Conservation (phyloP, 768 basidiomycete genomes). For the Serendipita vermifera region DNA sequence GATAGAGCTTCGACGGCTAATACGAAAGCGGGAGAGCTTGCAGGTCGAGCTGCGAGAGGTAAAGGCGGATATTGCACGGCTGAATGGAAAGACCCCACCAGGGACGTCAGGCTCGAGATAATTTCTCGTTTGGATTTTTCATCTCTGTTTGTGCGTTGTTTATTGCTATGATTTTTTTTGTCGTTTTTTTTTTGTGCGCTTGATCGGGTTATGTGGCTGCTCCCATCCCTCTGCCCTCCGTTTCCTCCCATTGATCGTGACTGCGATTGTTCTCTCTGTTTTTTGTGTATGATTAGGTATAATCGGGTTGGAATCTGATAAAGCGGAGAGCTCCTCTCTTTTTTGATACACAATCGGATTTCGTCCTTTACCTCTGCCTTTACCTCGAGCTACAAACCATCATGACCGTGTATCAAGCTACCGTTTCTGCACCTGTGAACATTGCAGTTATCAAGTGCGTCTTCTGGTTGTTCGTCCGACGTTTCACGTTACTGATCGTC, state of each 20-base stretch:
- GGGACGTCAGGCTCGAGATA: background rate
- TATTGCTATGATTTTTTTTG: background rate
- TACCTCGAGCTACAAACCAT: conserved; percentile 4
- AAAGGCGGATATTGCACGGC: background rate
- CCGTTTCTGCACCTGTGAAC: conserved; percentile 87
- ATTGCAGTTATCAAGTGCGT: conserved; percentile 94
- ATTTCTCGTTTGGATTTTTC: background rate
- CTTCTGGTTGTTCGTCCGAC: background rate
- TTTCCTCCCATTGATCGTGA: background rate
- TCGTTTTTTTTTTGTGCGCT: conserved; percentile 1
- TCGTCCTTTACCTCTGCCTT: background rate
- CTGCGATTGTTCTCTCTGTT: background rate
- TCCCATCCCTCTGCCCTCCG: too few relatives aligned
- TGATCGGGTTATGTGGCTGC: background rate
- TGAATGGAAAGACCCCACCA: background rate
- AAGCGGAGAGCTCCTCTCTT: too few relatives aligned
- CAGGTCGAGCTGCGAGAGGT: background rate
- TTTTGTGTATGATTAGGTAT: background rate
- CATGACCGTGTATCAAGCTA: conserved; percentile 53
- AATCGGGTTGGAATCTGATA: too few relatives aligned
- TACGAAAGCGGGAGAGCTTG: background rate
- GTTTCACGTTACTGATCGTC: conserved; percentile 8
- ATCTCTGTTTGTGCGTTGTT: background rate
- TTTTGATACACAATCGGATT: too few relatives aligned
- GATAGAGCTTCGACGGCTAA: background rate